phyloP scores from a whole-genome alignment of 345 rosid genomes.

The Acer campestre region DNA sequence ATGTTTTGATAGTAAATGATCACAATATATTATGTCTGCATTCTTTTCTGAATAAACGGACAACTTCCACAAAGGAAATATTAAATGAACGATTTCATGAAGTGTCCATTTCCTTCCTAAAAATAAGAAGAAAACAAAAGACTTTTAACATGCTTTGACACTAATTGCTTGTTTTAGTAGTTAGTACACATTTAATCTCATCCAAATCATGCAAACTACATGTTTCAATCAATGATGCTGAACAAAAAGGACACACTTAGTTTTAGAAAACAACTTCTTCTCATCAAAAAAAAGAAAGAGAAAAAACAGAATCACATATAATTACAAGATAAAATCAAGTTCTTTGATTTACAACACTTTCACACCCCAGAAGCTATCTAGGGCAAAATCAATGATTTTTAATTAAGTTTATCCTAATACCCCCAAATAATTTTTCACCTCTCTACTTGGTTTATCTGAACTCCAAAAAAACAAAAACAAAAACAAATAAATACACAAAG shows the following conservation, averaged over 20 bases:
- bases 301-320: not conserved
- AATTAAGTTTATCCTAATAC: not conserved
- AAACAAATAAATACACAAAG: not conserved
- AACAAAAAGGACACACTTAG: slow-evolving; percentile 4
- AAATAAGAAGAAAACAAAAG: slow-evolving; percentile 7
- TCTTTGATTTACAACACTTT: not conserved
- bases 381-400: not conserved
- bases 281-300: not conserved
- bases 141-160: not conserved
- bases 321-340: not conserved
- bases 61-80: not conserved
- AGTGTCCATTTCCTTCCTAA: slow-evolving; percentile 8
- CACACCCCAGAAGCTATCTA: not conserved
- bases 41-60: not conserved
- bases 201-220: not conserved
- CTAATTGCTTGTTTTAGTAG: not conserved
- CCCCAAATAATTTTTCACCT: not conserved
- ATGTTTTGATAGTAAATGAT: not conserved
- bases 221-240: not conserved
- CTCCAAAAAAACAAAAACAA: not conserved
- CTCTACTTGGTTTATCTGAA: not conserved
- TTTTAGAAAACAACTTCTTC: not conserved
- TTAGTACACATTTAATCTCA: not conserved
- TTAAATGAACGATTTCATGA: not conserved
- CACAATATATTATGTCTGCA: not conserved